A percentile compares a stretch with the other conserved stretches of the same genome.
Conservation (phyloP, 768 basidiomycete species). For the Pholiota molesta region DNA sequence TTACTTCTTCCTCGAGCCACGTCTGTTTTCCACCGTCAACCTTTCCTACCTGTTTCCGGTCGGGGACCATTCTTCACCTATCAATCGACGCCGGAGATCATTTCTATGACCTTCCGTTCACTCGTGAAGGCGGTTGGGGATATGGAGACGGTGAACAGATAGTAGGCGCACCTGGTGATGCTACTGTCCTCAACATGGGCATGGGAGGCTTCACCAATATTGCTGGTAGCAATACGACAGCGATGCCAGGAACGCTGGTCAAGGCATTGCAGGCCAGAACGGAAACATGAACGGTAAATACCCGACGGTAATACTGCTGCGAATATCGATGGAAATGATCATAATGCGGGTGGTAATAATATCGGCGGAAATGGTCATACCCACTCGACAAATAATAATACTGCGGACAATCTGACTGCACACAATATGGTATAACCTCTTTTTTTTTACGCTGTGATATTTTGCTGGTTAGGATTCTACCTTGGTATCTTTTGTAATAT, state of each 20-base stretch:
- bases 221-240: conserved; percentile 1
- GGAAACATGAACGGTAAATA: not conserved
- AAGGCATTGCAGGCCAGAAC: not conserved
- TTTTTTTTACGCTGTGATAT: not conserved
- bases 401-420: not conserved
- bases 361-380: not conserved
- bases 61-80: conserved; percentile 38
- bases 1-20: conserved; percentile 54
- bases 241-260: not conserved
- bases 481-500: too few relatives aligned
- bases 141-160: conserved; percentile 36
- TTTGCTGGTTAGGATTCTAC: not conserved
- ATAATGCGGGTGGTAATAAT: not conserved
- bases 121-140: conserved; percentile 50
- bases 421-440: not conserved
- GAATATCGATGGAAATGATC: not conserved
- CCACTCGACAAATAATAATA: not conserved
- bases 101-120: conserved; percentile 41
- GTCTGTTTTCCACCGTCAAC: conserved; percentile 42
- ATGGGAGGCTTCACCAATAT: conserved; percentile 16
- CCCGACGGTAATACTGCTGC: not conserved
- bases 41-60: conserved; percentile 27
- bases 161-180: conserved; percentile 48
- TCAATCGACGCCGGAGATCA: conserved; percentile 28
- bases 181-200: conserved; percentile 29